Base-by-base conservation (phyloP, 495 filamentous ascomycete genomes). In the Penicillium pulvis region DNA sequence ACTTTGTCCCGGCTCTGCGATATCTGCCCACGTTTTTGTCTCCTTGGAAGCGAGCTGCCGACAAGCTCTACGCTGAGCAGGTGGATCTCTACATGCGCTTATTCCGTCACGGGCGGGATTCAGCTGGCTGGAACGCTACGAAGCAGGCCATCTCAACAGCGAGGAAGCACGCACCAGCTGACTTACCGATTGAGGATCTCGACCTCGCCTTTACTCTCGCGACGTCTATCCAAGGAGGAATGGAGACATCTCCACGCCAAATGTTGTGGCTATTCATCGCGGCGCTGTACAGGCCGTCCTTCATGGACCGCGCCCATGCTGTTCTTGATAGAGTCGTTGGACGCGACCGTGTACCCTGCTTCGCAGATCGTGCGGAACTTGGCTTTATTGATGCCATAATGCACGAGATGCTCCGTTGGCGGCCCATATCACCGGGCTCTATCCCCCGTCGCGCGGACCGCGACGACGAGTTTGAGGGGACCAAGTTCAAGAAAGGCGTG, bases 361-460 rank as follows among this genome's bases (percentile, higher is more conserved):
- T 75, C 35, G 58, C 61, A 0, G 75, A 77, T 39, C 58, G 68
- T 3, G 3, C 65, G 5, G 51, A 61, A 0, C 64, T 78, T 4
- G 19, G 56, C 6, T 74, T 63, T 45, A 65, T 78, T 35, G 67
- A 74, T 20, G 70, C 73, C 12, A 52, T 75, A 36, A 47, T 53
- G 8, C 57, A 69, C 51, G 75, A 78, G 33, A 45, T 71, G n/a
- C 61, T 73, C 48, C 71, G 75, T 28, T 78, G 75, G 75, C 59
- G 67, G 5, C 72, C 73, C 14, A 62, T 74, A 23, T 56, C 68
- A 0, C 67, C 71, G 2, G 69, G 63, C 2, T 68, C 69, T 1
- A 71, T 85, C 24, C 82, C 82, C 0, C 81, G 82, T 42, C 72
- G 82, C 44, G 77, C 75, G 0, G 81, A 84, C 48, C 63, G 62